Conservation (phyloP, 352 stramenopile species). For the Pythium rishiriense region DNA sequence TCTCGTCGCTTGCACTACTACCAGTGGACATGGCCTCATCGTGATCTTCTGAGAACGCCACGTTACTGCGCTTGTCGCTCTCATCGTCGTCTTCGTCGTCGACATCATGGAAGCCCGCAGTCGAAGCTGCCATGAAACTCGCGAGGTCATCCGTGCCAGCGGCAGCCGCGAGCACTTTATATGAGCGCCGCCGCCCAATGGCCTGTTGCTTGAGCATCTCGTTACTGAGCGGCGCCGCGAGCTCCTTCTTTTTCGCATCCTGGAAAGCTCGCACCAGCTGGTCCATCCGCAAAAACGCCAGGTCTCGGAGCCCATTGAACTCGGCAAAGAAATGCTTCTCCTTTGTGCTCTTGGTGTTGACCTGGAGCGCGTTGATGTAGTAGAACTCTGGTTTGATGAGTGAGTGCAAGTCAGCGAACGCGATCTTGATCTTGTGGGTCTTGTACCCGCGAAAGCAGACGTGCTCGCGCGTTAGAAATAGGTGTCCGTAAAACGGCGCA, state of each 20-base stretch:
- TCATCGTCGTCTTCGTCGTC: constrained; percentile 35
- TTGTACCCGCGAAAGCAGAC: constrained; percentile 67
- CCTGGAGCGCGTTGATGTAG: constrained; percentile 80
- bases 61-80: constrained; percentile 29
- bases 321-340: constrained; percentile 79
- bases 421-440: constrained; percentile 49
- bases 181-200: constrained; percentile 57
- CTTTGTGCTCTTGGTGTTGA: constrained; percentile 56
- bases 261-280: constrained; percentile 71
- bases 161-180: constrained; percentile 35
- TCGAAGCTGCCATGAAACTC: constrained; percentile 5
- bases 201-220: constrained; percentile 47
- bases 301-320: constrained; percentile 74
- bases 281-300: constrained; percentile 68
- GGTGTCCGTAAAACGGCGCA: constrained; percentile 68
- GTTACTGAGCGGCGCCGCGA: constrained; percentile 5
- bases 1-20: constrained; percentile 28
- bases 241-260: constrained; percentile 39
- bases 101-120: constrained; percentile 42
- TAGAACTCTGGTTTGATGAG: constrained; percentile 85
- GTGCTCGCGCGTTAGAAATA: constrained; percentile 70
- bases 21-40: constrained; percentile 47
- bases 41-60: constrained; percentile 23
- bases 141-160: constrained; percentile 26
- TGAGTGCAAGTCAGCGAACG: constrained; percentile 58